These are phyloP conservation scores for Penicillium lividum DNA, from an alignment of 495 filamentous ascomycete species.

Conservation along the genomic window DNA sequence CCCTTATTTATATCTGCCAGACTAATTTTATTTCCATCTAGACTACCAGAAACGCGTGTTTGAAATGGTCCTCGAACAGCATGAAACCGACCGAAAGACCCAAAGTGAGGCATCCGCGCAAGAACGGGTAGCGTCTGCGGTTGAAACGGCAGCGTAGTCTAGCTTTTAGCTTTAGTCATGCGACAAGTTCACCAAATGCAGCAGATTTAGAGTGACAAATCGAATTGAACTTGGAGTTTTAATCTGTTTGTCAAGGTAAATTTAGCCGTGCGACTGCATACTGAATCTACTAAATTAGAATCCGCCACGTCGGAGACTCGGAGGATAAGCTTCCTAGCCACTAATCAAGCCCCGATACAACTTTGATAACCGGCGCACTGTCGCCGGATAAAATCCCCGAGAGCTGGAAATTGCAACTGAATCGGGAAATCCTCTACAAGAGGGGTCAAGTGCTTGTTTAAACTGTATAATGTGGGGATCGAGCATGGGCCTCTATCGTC, in stretches of 20 bases:
- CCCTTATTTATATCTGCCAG: neutral
- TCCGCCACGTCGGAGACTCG: neutral
- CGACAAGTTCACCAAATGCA: neutral
- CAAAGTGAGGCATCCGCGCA: slow-evolving; percentile 9
- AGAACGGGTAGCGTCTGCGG: slow-evolving; percentile 13
- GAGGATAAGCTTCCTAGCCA: slow-evolving; percentile 3
- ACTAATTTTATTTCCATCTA: slow-evolving; percentile 13
- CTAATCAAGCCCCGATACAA: neutral
- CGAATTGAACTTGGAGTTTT: neutral
- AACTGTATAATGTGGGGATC: slow-evolving; percentile 25
- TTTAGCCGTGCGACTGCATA: neutral
- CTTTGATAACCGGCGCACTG: neutral
- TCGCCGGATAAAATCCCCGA: neutral
- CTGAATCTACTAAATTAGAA: slow-evolving; percentile 2
- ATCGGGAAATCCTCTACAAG: slow-evolving; percentile 24
- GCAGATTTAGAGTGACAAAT: neutral
- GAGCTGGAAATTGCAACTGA: slow-evolving; percentile 10
- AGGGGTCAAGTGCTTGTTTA: slow-evolving; percentile 13
- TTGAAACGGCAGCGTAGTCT: slow-evolving; percentile 30
- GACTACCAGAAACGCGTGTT: slow-evolving; percentile 59
- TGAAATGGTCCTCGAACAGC: slow-evolving; percentile 52
- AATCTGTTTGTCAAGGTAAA: neutral
- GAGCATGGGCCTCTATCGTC: slow-evolving; percentile 10
- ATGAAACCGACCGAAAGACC: slow-evolving; percentile 36
- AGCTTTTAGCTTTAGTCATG: neutral